Evolutionary conservation across 768 basidiomycete species (phyloP), one percentile per base, ranked within the genome.

Genomic region (Pleurotus citrinopileatus): DNA sequence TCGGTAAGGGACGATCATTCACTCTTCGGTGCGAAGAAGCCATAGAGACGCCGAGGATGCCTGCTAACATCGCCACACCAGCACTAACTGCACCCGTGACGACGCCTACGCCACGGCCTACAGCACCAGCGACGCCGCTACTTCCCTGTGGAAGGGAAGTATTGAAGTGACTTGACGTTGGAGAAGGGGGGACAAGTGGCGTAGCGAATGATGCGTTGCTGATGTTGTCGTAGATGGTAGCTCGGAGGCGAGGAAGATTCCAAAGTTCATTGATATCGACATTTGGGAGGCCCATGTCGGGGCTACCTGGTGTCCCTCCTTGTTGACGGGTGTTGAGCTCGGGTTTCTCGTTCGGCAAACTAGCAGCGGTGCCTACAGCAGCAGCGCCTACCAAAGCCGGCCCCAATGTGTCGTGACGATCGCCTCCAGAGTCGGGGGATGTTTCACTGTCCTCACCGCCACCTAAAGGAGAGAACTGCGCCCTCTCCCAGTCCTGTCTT

Each of bases 371-470:
- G 13, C 48, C 48, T 20, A 50, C 52, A 23, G 45, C 27, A 20
- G 28, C 42, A 34, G 42, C 51, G 15, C 47, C 42, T 17, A 57
- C 38, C 1, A 47, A 22, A 6, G 37, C 55, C 9, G 50, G 17
- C 3, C 44, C 52, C 19, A 52, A 17, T 0, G 36, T 38, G 23
- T 44, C 20, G n/a, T 9, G 17, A 12, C 12, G 48, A 25, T 27
- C n/a, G 23, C 23, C 28, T 13, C 29, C 37, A 19, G 55, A 15
- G 27, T 34, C 17, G 12, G 50, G 58, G 20, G 58, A 47, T 8
- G 54, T 36, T 46, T 58, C 59, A 52, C 60, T 71, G 12, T 71
- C 70, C 20, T 67, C 68, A 15, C 65, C 70, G 27, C 68, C 72
- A 17, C 26, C 32, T 3, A 62, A 54, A 17, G 59, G 59, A 15